Base-by-base conservation (phyloP, 805 yeast species). In the Isabelozyma rhagii region DNA sequence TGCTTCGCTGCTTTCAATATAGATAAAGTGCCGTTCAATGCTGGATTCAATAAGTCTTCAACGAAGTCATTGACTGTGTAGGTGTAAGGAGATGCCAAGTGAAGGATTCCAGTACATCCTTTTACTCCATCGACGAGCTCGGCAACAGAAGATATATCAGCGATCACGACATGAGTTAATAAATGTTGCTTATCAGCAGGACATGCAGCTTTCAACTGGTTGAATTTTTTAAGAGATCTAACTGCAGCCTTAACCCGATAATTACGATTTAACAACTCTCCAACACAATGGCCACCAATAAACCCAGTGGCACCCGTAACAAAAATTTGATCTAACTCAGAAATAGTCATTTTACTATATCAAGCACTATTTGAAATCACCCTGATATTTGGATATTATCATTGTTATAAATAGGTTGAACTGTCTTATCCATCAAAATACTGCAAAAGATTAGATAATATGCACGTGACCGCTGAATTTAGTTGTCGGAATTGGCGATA, bases 41-140 rank as follows among this genome's bases (percentile, higher is more conserved):
- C 83, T 6, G 85, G 85, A 25, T 63, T 68, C 46, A 80, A 58
- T 43, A 80, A 63, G n/a, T 75, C 79, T 39, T 71, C 69, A 44
- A 72, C 81, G 36, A 73, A 66, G 50, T 70, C 66, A 11, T 67
- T 59, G 29, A 69, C 60, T 8, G 69, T 66, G 52, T 72, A 73
- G 6, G 71, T 61, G 55, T 72, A 75, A 5, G 85, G 83, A 21
- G 83, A 73, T 3, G 85, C 85, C 7, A 80, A 69, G 61, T 81
- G 85, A 31, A 56, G 50, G 39, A 56, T 49, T 6, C 52, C 55
- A 41, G 52, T 57, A 6, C 50, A 51, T 18, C 52, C 55, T 39
- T 56, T 50, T 9, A 50, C 53, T 7, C 51, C 53, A 5, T 41
- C 43, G 5, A 38, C 43, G 29, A 43, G 41, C 11, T 43, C 28